phyloP scores from a whole-genome alignment of 495 filamentous ascomycete genomes.

The Aspergillus sparsus region DNA sequence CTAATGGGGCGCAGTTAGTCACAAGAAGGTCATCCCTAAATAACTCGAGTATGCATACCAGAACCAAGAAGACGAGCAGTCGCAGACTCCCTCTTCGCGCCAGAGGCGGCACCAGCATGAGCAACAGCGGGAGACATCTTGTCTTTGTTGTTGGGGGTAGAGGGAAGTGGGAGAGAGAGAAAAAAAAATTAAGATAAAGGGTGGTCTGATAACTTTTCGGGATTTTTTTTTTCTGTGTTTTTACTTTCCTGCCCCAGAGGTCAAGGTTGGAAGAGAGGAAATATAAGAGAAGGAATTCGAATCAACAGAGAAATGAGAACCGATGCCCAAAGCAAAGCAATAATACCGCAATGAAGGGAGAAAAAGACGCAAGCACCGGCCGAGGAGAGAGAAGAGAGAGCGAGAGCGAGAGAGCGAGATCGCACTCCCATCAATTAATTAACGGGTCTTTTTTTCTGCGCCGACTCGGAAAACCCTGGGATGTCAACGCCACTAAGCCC shows the following conservation, averaged over 20 bases:
- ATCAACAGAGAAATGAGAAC: slow-evolving; percentile 10
- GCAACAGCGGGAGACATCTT: slow-evolving; percentile 55
- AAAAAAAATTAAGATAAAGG: not conserved
- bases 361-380: slow-evolving; percentile 16
- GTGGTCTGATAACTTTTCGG: slow-evolving; percentile 17
- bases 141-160: slow-evolving; percentile 12
- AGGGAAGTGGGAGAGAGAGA: too few relatives aligned
- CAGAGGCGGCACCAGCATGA: slow-evolving; percentile 49
- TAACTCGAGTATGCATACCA: slow-evolving; percentile 55
- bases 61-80: slow-evolving; percentile 86
- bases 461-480: slow-evolving; percentile 26
- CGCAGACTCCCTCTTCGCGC: slow-evolving; percentile 84
- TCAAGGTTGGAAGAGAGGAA: slow-evolving; percentile 7
- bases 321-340: slow-evolving; percentile 10
- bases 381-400: slow-evolving; percentile 22
- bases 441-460: slow-evolving; percentile 20
- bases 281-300: slow-evolving; percentile 10
- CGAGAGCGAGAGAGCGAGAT: slow-evolving; percentile 17
- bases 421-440: slow-evolving; percentile 3
- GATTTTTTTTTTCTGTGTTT: slow-evolving; percentile 9
- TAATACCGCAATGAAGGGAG: slow-evolving; percentile 12
- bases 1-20: slow-evolving; percentile 46
- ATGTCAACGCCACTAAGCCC: slow-evolving; percentile 32
- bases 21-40: slow-evolving; percentile 15
- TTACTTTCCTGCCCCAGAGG: not conserved